Percentiles rank a stretch among this genome's conserved stretches.
Conservation (phyloP, 1,284 basidiomycete species). For the Puccinia hordei region DNA sequence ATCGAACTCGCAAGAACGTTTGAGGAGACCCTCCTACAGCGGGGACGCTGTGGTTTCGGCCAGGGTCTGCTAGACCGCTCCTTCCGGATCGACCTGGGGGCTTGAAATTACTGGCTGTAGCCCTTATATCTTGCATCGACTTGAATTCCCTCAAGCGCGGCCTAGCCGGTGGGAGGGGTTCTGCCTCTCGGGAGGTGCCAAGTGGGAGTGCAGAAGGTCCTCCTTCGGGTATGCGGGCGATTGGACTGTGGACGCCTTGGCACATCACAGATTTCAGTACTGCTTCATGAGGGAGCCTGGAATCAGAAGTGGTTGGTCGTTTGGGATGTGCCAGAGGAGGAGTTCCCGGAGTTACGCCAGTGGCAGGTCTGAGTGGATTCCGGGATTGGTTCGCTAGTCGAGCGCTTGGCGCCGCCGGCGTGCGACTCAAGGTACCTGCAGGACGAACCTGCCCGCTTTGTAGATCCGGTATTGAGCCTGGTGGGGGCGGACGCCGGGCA, state of each 20-base stretch:
- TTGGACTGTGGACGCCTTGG: not conserved
- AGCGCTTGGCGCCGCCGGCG: not conserved
- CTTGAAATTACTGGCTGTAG: not conserved
- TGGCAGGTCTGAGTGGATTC: not conserved
- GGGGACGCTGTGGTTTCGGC: constrained; percentile 13
- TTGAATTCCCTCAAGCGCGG: constrained; percentile 43
- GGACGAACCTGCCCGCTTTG: not conserved
- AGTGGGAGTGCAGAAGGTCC: constrained; percentile 6
- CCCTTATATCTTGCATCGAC: constrained; percentile 46
- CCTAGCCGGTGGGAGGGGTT: not conserved
- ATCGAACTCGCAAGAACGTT: not conserved
- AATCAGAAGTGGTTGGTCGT: constrained; percentile 3
- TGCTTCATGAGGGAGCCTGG: constrained; percentile 1
- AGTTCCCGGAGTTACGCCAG: not conserved
- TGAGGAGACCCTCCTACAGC: not conserved
- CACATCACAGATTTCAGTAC: not conserved
- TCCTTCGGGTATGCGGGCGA: not conserved
- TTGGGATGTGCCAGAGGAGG: not conserved
- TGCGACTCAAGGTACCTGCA: not conserved
- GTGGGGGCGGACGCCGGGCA: constrained; percentile 4
- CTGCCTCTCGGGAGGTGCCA: not conserved
- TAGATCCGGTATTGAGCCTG: constrained; percentile 6
- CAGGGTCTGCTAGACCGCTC: not conserved
- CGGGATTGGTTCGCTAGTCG: constrained; percentile 3
- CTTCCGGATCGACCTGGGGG: not conserved